Percentiles rank a stretch among this genome's conserved stretches.
Conservation (phyloP, 2,329 filamentous ascomycete species). For the Claviceps sp. region DNA sequence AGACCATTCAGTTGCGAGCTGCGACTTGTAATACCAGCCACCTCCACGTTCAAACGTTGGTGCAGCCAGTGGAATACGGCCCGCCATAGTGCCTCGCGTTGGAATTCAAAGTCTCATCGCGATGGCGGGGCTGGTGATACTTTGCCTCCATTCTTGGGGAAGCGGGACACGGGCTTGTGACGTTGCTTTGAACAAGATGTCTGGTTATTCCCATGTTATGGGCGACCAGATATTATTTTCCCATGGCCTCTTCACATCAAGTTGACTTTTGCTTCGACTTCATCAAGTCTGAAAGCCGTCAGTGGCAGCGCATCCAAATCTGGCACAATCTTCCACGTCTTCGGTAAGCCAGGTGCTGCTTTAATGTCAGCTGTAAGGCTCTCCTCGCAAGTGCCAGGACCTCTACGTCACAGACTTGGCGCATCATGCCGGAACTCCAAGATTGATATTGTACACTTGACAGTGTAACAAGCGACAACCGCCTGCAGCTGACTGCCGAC, state of each 20-base stretch:
- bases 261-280: neutral
- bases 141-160: neutral
- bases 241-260: neutral
- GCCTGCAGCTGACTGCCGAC: neutral
- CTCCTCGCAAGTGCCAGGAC: no score
- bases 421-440: no score
- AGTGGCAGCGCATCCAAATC: neutral
- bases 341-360: constrained; percentile 1
- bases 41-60: neutral
- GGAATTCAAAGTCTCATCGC: constrained; percentile 13
- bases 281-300: neutral
- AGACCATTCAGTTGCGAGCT: neutral
- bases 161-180: neutral
- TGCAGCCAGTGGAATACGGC: neutral
- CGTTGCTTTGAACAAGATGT: neutral
- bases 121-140: constrained; percentile 8
- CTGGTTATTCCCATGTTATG: no score
- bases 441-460: no score
- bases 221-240: no score
- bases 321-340: neutral
- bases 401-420: no score
- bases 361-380: no score
- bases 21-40: neutral
- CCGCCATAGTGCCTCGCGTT: constrained; percentile 8
- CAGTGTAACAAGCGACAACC: neutral